Percentiles rank a stretch among this genome's conserved stretches.
Evolutionary conservation across 805 yeast genomes (phyloP).

Genomic region (Scheffersomyces coipomensis): DNA sequence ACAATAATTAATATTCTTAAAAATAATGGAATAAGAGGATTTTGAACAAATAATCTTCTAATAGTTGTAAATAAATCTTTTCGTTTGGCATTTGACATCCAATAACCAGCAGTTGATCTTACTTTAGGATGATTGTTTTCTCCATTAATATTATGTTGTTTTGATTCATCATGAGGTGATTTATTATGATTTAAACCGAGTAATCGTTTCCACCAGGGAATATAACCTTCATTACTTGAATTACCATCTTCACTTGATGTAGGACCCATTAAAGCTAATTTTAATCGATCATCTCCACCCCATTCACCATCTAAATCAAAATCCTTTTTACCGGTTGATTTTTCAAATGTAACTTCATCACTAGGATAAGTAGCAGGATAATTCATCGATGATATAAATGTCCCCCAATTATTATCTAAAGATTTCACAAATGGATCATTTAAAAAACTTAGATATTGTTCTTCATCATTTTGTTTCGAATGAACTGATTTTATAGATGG

Average conservation of each 20-base stretch:
- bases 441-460: slow-evolving; percentile 32
- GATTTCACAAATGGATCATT: slow-evolving; percentile 37
- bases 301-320: slow-evolving; percentile 50
- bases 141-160: slow-evolving; percentile 17
- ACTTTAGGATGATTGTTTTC: slow-evolving; percentile 33
- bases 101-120: slow-evolving; percentile 59
- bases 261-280: slow-evolving; percentile 46
- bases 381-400: slow-evolving; percentile 46
- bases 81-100: slow-evolving; percentile 65
- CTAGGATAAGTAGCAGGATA: slow-evolving; percentile 39
- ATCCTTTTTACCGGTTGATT: slow-evolving; percentile 24
- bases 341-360: slow-evolving; percentile 23
- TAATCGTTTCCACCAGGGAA: background rate
- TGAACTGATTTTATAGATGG: slow-evolving; percentile 7
- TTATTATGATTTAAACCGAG: slow-evolving; percentile 1
- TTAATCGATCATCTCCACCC: slow-evolving; percentile 71
- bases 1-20: slow-evolving; percentile 52
- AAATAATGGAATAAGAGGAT: slow-evolving; percentile 78
- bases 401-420: slow-evolving; percentile 50
- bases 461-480: slow-evolving; percentile 18
- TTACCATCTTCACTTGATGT: slow-evolving; percentile 8
- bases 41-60: slow-evolving; percentile 58
- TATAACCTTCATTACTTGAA: slow-evolving; percentile 4
- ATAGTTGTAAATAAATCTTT: slow-evolving; percentile 65
- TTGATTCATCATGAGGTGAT: background rate